Base-by-base conservation (phyloP, 1,284 basidiomycete genomes). In the Apiotrichum domesticum region DNA sequence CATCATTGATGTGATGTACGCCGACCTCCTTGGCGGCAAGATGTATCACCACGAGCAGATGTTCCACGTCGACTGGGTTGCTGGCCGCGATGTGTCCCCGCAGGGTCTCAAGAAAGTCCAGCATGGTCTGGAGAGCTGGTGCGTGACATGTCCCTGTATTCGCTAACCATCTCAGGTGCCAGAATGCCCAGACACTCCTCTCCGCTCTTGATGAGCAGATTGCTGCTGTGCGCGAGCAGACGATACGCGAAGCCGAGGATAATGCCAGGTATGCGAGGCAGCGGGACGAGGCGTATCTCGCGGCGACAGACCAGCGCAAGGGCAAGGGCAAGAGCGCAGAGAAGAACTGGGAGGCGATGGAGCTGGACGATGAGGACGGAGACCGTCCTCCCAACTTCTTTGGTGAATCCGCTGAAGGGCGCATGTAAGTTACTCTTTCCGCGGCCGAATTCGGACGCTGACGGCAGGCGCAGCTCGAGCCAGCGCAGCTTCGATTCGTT, bases 1-100 rank as follows among this genome's bases (percentile, higher is more conserved):
- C 62, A 88, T 97, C 72, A 97, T 98, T 72, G 93, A 97, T 67
- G 86, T 87, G 8, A 90, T 97, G 71, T 98, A 97, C 73, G 84
- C 89, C 41, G 87, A 89, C 66, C 80, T 97, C 48, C 81, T 98
- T 42, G 83, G 84, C 46, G 94, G 90, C 10, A 92, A 90, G 67
- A 85, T 98, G 50, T 90, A 97, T 74, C 93, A 97, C 77, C 88
- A 89, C 68, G 82, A 87, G 63, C 82, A 85, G 58, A 84, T 90
- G 61, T 81, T 97, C 58, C 87, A 95, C 71, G 85, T 98, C 35
- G 89, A 95, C 72, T 90, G 88, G 68, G 90, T 88, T 0, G 85
- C 92, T 78, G 94, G 94, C 0, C 79, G 95, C 47, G 94, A 98
- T 75, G 78, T 97, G 14, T 81, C 84, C 56, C 83, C 84, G 0